These are phyloP conservation scores for Epicoccum sorghinum DNA, from an alignment of 2,329 filamentous ascomycete genomes.

Conservation along the genomic window DNA sequence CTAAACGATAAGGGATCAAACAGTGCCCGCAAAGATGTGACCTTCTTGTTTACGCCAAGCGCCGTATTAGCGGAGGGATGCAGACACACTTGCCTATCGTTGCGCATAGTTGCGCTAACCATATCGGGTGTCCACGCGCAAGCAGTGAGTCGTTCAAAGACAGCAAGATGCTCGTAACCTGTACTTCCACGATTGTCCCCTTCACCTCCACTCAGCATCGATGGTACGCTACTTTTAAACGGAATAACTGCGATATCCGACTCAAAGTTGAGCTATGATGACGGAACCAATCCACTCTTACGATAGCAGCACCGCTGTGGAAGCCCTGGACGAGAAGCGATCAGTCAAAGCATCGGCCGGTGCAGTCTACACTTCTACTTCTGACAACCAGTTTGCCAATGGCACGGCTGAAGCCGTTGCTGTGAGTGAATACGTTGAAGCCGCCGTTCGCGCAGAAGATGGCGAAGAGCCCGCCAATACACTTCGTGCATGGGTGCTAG, in stretches of 20 bases:
- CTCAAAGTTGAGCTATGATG: not conserved
- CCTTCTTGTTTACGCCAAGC: constrained; percentile 10
- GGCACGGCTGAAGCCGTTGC: not conserved
- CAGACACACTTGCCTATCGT: not conserved
- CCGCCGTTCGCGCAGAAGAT: constrained; percentile 7
- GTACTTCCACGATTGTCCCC: not conserved
- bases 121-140: too few relatives aligned
- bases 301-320: not conserved
- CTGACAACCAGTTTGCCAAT: not conserved
- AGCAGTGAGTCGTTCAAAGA: not conserved
- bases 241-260: too few relatives aligned
- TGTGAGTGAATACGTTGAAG: constrained; percentile 8
- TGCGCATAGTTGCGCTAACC: too few relatives aligned
- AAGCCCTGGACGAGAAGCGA: constrained; percentile 4
- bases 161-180: not conserved
- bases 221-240: not conserved
- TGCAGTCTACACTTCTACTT: constrained; percentile 1
- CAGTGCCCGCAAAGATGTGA: not conserved
- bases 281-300: constrained; percentile 1
- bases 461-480: constrained; percentile 32
- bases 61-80: constrained; percentile 1
- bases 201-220: constrained; percentile 1
- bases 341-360: constrained; percentile 1
- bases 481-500: constrained; percentile 41
- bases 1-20: constrained; percentile 1